Evolutionary conservation across 176 grass and related monocot species (phyloP).

Genomic region (Oryza rufipogon): DNA sequence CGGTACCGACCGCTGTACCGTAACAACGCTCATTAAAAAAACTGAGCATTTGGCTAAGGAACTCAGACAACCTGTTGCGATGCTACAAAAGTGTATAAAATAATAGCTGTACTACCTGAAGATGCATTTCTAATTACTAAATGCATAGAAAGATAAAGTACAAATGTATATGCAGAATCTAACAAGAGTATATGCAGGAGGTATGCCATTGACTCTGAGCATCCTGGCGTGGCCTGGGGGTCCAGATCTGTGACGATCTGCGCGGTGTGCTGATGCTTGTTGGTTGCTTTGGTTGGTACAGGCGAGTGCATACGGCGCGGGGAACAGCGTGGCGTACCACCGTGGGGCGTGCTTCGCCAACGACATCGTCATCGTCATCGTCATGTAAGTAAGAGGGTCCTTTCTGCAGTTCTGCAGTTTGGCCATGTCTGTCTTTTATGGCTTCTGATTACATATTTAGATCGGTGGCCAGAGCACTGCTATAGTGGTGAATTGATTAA

Average conservation of each 20-base stretch:
- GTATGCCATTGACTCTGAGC: neutral
- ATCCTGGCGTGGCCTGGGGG: neutral
- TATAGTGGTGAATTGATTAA: neutral
- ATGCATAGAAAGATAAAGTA: too few relatives aligned
- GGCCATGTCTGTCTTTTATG: neutral
- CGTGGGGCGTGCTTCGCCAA: constrained; percentile 66
- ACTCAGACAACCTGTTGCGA: too few relatives aligned
- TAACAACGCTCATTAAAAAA: too few relatives aligned
- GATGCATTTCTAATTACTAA: too few relatives aligned
- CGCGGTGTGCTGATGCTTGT: neutral
- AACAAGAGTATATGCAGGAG: too few relatives aligned
- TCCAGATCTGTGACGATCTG: constrained; percentile 35
- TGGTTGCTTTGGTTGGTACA: constrained; percentile 14
- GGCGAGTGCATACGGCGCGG: constrained; percentile 68
- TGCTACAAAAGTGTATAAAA: too few relatives aligned
- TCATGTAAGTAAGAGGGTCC: constrained; percentile 62
- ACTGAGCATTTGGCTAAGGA: too few relatives aligned
- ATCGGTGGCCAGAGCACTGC: neutral
- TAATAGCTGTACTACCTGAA: too few relatives aligned
- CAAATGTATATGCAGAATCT: too few relatives aligned
- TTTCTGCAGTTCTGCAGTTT: too few relatives aligned
- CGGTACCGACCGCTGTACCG: too few relatives aligned
- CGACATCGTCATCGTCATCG: constrained; percentile 95
- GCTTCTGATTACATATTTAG: neutral
- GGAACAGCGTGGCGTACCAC: constrained; percentile 54